A percentile compares a stretch with the other conserved stretches of the same genome.
Evolutionary conservation across 1,284 basidiomycete species (phyloP).

Genomic region (Trametes polyzona): DNA sequence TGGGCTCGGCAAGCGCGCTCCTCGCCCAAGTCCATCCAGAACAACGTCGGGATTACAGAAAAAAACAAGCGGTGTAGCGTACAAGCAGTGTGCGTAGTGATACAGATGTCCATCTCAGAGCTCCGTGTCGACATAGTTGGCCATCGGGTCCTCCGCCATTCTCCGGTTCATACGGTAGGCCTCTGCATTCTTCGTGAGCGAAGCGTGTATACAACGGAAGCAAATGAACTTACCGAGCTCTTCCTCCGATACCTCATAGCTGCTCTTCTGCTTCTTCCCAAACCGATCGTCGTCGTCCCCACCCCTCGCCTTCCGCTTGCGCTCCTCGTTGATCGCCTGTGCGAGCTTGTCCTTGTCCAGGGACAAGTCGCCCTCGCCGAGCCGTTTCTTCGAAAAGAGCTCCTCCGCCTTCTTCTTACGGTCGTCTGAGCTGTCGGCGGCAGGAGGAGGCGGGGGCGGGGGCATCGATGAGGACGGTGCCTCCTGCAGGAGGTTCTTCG

Average conservation of each 20-base stretch:
- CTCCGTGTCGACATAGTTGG: constrained; percentile 74
- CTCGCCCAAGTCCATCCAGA: background rate
- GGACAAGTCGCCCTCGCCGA: constrained; percentile 77
- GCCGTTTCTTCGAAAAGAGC: constrained; percentile 67
- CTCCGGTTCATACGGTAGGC: constrained; percentile 78
- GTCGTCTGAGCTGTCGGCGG: constrained; percentile 37
- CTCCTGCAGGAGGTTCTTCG: constrained; percentile 61
- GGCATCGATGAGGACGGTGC: constrained; percentile 30
- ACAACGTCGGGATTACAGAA: constrained; percentile 13
- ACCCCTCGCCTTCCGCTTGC: constrained; percentile 72
- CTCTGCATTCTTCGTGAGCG: constrained; percentile 52
- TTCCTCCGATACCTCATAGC: constrained; percentile 87
- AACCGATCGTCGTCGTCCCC: constrained; percentile 57
- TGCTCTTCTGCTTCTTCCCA: constrained; percentile 58
- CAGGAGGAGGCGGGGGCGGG: constrained; percentile 25
- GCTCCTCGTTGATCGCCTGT: constrained; percentile 78
- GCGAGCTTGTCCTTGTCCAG: constrained; percentile 72
- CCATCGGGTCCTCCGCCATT: constrained; percentile 86
- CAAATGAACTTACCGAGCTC: constrained; percentile 73
- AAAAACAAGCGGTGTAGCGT: constrained; percentile 21
- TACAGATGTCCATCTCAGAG: constrained; percentile 31
- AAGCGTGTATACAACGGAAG: constrained; percentile 2
- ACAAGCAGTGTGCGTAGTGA: constrained; percentile 19
- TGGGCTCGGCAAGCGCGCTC: constrained; percentile 13
- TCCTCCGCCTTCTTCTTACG: constrained; percentile 54